A percentile compares a stretch with the other conserved stretches of the same genome.
phyloP scores from a whole-genome alignment of 495 filamentous ascomycete species.

The Podospora fimiseda region DNA sequence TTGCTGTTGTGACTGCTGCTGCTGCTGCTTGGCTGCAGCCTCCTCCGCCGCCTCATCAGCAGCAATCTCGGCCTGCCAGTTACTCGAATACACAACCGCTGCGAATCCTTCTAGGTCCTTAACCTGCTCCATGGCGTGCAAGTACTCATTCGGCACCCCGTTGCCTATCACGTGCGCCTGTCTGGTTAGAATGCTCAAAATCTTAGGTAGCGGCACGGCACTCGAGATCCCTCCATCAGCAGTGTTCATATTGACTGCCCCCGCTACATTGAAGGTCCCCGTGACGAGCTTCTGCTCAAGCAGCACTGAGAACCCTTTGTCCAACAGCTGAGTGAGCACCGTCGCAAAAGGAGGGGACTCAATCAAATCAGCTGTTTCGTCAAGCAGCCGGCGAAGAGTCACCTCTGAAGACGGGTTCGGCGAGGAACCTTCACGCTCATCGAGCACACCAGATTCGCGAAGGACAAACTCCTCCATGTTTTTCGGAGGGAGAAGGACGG shows the following conservation, averaged over 20 bases:
- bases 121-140: slow-evolving; percentile 74
- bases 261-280: slow-evolving; percentile 60
- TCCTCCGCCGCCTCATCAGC: slow-evolving; percentile 27
- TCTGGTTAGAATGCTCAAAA: slow-evolving; percentile 76
- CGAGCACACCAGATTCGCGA: slow-evolving; percentile 70
- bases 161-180: slow-evolving; percentile 87
- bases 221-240: slow-evolving; percentile 36
- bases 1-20: slow-evolving; percentile 5
- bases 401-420: slow-evolving; percentile 25
- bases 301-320: slow-evolving; percentile 76
- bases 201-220: slow-evolving; percentile 76
- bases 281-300: slow-evolving; percentile 69
- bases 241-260: slow-evolving; percentile 9
- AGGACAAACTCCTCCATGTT: slow-evolving; percentile 77
- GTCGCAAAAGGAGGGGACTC: slow-evolving; percentile 85
- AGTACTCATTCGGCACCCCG: slow-evolving; percentile 82
- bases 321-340: slow-evolving; percentile 78
- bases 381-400: slow-evolving; percentile 75
- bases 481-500: slow-evolving; percentile 71
- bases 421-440: slow-evolving; percentile 27
- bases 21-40: slow-evolving; percentile 5
- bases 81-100: slow-evolving; percentile 87
- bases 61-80: slow-evolving; percentile 71
- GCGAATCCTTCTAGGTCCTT: slow-evolving; percentile 89
- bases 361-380: slow-evolving; percentile 92